Base-by-base conservation (phyloP, 2,329 filamentous ascomycete genomes). In the Verticillium alfalfae region DNA sequence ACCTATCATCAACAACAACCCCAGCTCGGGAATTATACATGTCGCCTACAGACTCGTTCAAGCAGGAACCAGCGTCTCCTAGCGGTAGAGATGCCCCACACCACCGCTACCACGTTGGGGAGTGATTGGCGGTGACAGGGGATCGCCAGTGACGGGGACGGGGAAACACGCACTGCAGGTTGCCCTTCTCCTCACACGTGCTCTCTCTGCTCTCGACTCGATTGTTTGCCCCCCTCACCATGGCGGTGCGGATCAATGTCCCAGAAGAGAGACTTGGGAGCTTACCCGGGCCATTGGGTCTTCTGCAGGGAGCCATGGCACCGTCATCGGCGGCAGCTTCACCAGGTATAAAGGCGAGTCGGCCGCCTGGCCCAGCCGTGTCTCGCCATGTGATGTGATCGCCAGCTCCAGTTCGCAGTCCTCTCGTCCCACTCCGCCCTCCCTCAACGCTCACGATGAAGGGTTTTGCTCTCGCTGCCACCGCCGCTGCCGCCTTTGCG, bases 381-480 rank as follows among this genome's bases (percentile, higher is more conserved):
- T 52, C 45, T 26, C 18, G 45, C 22, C n/a, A 52, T 52, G 45
- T 52, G n/a, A 9, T 22, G 8, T 22, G 18, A 10, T 52, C 45
- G 45, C 45, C 45, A 52, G 45, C 18, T 22, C 18, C n/a, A 52
- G 45, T 5, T 52, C n/a, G 22, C 18, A 26, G 12, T 12, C 45
- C 12, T 26, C 26, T 31, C 5, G 26, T 31, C 26, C 45, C 26
- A 37, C 13, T 52, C 45, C 18, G 18, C 45, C 26, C 3, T 31
- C 26, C 26, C 45, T 52, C 45, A 3, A 37, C 26, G 26, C n/a
- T 31, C 60, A 66, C 66, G 52, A 77, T 77, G 74, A 76, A 73
- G 69, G 60, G 67, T 22, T 66, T 52, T 18, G 45, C 70, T 34
- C 61, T 67, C 12, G 56, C 75, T 57, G 68, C 72, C n/a, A 57